These are phyloP conservation scores for Cladobotryum protrusum DNA, from an alignment of 2,329 filamentous ascomycete species.

Conservation along the genomic window DNA sequence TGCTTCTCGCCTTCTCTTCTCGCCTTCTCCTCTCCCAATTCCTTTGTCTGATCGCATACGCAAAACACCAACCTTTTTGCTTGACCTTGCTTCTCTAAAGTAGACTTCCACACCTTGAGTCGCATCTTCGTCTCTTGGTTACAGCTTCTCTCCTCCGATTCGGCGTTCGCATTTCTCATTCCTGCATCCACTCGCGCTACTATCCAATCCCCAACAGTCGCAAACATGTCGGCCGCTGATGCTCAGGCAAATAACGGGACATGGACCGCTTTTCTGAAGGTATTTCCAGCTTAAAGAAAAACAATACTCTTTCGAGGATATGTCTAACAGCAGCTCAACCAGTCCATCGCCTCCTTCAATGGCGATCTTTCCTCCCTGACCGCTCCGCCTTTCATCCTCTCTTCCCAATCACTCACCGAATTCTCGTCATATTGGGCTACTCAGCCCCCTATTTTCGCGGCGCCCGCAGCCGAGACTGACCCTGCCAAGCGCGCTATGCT, in stretches of 20 bases:
- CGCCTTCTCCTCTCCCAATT: no score
- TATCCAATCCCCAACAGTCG: not conserved
- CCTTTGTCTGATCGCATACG: no score
- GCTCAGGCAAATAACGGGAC: constrained; percentile 37
- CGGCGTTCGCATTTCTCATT: not conserved
- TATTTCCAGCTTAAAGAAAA: constrained; percentile 19
- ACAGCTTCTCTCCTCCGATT: not conserved
- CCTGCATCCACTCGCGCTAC: not conserved
- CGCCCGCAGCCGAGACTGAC: constrained; percentile 72
- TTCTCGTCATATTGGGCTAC: constrained; percentile 81
- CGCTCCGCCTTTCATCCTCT: constrained; percentile 76
- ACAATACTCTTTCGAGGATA: not conserved
- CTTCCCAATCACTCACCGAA: constrained; percentile 69
- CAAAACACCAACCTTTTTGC: not conserved
- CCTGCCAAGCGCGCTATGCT: constrained; percentile 75
- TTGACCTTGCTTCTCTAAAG: not conserved
- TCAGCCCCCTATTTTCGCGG: constrained; percentile 70
- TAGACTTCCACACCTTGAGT: no score
- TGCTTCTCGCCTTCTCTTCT: no score
- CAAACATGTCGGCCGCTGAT: constrained; percentile 25
- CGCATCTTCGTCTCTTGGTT: no score
- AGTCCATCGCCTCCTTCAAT: constrained; percentile 76
- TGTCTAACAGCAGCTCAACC: not conserved
- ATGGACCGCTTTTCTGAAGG: constrained; percentile 49
- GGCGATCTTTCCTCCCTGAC: constrained; percentile 76